Conservation (phyloP, 441 rosid genomes). For the Pelargonium myrrhifolium region DNA sequence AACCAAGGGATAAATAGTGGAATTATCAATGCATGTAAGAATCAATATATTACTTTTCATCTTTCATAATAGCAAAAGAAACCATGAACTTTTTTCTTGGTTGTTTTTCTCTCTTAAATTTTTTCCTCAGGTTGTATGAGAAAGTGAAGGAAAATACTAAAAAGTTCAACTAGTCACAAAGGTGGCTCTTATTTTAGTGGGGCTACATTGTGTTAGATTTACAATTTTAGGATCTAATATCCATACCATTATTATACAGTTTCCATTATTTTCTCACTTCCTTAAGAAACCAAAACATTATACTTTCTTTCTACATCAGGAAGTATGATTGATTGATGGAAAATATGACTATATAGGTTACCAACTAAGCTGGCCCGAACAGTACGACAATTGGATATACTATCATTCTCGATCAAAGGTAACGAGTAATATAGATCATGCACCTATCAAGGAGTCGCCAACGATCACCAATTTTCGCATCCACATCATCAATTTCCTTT, state of each 20-base stretch:
- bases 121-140: neutral
- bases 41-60: neutral
- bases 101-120: neutral
- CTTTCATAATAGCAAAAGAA: neutral
- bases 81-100: neutral
- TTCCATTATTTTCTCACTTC: too few relatives aligned
- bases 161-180: neutral
- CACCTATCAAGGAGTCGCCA: slow-evolving; percentile 91
- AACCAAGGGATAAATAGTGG: too few relatives aligned
- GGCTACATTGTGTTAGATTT: too few relatives aligned
- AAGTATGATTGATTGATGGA: too few relatives aligned
- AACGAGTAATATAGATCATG: slow-evolving; percentile 4
- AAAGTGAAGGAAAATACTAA: neutral
- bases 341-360: too few relatives aligned
- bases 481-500: slow-evolving; percentile 88
- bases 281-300: too few relatives aligned
- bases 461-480: slow-evolving; percentile 78
- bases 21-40: neutral
- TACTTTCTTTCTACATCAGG: too few relatives aligned
- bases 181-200: neutral
- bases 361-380: too few relatives aligned
- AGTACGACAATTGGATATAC: neutral
- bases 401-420: neutral
- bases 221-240: too few relatives aligned
- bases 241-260: too few relatives aligned